Evolutionary conservation across 352 stramenopile species (phyloP), one percentile per base, ranked within the genome.

Genomic region (Phytopythium aichiense): DNA sequence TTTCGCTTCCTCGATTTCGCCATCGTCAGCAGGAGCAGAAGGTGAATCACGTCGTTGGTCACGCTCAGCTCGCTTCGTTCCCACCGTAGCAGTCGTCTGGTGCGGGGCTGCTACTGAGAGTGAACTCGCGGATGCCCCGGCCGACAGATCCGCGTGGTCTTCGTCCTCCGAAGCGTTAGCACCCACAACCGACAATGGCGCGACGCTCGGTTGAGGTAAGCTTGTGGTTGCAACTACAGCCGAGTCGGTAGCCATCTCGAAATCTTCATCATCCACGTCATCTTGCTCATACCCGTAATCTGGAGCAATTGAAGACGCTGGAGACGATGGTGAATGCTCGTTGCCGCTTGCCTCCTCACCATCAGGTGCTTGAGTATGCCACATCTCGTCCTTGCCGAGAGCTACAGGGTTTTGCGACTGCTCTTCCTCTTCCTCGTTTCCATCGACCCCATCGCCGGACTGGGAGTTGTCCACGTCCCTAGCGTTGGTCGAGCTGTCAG

Each of bases 341-440:
- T 33, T 18, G 20, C 13, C 33, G 4, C 22, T 60, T 11, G n/a
- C 0, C 2, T 45, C 31, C 20, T 4, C n/a, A 31, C 30, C 31
- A 13, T 60, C 37, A 16, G 37, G 23, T 0, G 55, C 55, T 38
- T 60, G 55, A 2, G 55, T 60, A 38, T 60, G 55, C 55, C 55
- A 60, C 23, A 50, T 52, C 16, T 51, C 25, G 6, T 3, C 40
- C 22, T 60, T 38, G 13, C 6, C 38, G 40, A 28, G 11, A 2
- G 8, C 53, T 9, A 1, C 35, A 37, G 18, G 13, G 5, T n/a
- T 31, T 9, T 43, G 38, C 7, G 53, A 46, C 13, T 35, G 35
- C 31, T 42, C 35, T 13, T 7, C 22, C 15, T 31, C 51, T 9
- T 4, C 22, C 16, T 33, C 52, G 8, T 15, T 20, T 20, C 22